phyloP scores from a whole-genome alignment of 345 rosid species.

The Bruguiera parviflora region DNA sequence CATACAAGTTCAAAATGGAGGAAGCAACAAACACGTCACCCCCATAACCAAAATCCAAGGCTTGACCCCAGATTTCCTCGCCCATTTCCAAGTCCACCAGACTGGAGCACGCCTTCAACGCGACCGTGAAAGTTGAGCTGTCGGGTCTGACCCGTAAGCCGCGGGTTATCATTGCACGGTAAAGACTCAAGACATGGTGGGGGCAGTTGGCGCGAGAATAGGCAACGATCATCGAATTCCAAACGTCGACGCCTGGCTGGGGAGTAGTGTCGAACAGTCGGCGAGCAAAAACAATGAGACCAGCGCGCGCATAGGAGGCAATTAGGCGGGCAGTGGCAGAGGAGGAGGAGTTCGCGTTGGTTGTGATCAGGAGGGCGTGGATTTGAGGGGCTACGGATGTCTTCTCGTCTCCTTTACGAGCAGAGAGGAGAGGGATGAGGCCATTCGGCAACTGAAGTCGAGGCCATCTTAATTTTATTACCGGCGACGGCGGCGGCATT shows the following conservation, averaged over 20 bases:
- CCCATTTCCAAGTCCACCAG: constrained; percentile 44
- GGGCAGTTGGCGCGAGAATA: constrained; percentile 46
- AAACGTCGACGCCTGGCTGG: constrained; percentile 38
- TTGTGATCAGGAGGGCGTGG: constrained; percentile 43
- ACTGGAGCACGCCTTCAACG: constrained; percentile 62
- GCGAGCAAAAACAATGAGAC: constrained; percentile 45
- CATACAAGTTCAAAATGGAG: constrained; percentile 64
- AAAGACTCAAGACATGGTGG: constrained; percentile 44
- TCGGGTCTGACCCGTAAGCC: constrained; percentile 43
- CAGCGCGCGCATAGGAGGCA: constrained; percentile 25
- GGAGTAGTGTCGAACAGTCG: constrained; percentile 56
- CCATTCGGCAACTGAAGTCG: constrained; percentile 33
- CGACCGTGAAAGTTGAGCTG: constrained; percentile 68
- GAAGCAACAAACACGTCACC: constrained; percentile 69
- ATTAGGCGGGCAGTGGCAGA: constrained; percentile 28
- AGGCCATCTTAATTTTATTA: background rate
- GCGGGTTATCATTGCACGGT: constrained; percentile 49
- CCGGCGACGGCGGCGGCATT: too few species aligned
- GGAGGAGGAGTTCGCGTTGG: constrained; percentile 30
- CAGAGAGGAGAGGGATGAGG: constrained; percentile 41
- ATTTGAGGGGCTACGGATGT: constrained; percentile 32
- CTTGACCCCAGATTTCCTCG: constrained; percentile 50
- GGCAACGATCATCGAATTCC: constrained; percentile 57
- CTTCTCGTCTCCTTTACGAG: constrained; percentile 28
- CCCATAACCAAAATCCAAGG: constrained; percentile 51